A percentile compares a stretch with the other conserved stretches of the same genome.
phyloP scores from a whole-genome alignment of 108 stramenopile species.

The Discostella stelligeroides region DNA sequence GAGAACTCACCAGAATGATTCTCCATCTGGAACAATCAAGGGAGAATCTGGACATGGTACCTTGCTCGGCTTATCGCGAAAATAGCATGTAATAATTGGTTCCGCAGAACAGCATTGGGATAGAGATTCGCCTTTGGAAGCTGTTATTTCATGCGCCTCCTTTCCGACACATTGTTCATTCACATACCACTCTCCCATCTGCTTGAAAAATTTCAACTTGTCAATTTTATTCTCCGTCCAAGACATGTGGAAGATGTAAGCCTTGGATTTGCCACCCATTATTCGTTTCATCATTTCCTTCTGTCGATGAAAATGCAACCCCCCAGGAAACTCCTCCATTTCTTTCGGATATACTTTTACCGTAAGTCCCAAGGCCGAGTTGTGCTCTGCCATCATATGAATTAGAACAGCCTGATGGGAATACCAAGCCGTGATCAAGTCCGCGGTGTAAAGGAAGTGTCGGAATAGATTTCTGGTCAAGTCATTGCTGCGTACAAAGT shows the following conservation, averaged over 20 bases:
- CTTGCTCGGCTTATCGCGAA: constrained; percentile 79
- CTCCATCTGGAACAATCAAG: constrained; percentile 19
- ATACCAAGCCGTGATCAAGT: constrained; percentile 56
- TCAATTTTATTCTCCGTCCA: constrained; percentile 88
- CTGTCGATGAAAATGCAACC: constrained; percentile 53
- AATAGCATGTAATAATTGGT: constrained; percentile 71
- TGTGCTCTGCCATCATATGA: constrained; percentile 68
- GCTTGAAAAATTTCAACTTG: constrained; percentile 74
- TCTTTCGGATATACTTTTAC: constrained; percentile 71
- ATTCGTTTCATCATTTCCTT: constrained; percentile 52
- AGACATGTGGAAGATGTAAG: constrained; percentile 70
- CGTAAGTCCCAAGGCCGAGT: constrained; percentile 62
- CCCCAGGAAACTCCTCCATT: constrained; percentile 59
- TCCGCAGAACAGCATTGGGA: constrained; percentile 66
- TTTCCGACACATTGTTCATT: constrained; percentile 59
- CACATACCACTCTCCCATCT: constrained; percentile 82
- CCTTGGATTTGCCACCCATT: constrained; percentile 30
- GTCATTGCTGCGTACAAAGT: constrained; percentile 72
- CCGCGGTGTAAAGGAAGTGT: constrained; percentile 55
- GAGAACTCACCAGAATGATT: too few species aligned
- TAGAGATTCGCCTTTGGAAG: background rate
- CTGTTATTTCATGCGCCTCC: constrained; percentile 16
- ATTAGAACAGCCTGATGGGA: constrained; percentile 78
- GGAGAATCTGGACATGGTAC: constrained; percentile 67
- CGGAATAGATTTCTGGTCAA: constrained; percentile 65